Base-by-base conservation (phyloP, 371 early-diverging fungal species). In the Sporodiniella umbellata region DNA sequence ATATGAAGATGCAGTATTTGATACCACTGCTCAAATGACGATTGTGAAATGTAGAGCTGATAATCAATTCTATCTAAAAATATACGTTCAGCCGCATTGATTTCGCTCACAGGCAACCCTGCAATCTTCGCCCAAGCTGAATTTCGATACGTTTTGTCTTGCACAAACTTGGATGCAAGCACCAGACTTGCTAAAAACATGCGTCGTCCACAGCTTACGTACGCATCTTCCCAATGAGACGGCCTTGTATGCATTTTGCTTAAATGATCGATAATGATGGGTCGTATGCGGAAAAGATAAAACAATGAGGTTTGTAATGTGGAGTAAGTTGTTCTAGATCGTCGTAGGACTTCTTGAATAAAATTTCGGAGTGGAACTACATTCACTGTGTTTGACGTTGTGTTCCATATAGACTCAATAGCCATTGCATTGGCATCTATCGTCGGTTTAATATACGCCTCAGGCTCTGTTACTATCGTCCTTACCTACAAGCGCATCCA, bases 121-220 rank as follows among this genome's bases (percentile, higher is more conserved):
- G 89, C 86, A 31, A 89, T 81, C 62, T 83, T 82, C 42, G 82
- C 81, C 89, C 89, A 88, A n/a, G 86, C 86, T 39, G 78, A 80
- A 74, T 86, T 88, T 35, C 86, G 79, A 58, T 85, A 88, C 23
- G 87, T 81, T 53, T 82, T 80, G 64, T 88, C 89, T 53, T 78
- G 78, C 28, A 86, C 79, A 55, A 84, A 88, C 57, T 88, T 88
- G 43, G 85, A 84, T 5, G 88, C 88, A 42, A 83, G 70, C 42
- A 88, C 79, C 14, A 88, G 56, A 12, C 84, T 77, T 14, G 86
- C 86, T 38, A 87, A 69, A 62, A 85, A 88, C 72, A 87, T 87
- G 45, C 88, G 77, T 45, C 87, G 72, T 4, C 87, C 86, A 53
- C 88, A 86, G 47, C 74, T 72, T 39, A 85, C 72, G 44, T 78